These are phyloP conservation scores for Allium sativum DNA, from an alignment of 106 monocot species.

Conservation along the genomic window DNA sequence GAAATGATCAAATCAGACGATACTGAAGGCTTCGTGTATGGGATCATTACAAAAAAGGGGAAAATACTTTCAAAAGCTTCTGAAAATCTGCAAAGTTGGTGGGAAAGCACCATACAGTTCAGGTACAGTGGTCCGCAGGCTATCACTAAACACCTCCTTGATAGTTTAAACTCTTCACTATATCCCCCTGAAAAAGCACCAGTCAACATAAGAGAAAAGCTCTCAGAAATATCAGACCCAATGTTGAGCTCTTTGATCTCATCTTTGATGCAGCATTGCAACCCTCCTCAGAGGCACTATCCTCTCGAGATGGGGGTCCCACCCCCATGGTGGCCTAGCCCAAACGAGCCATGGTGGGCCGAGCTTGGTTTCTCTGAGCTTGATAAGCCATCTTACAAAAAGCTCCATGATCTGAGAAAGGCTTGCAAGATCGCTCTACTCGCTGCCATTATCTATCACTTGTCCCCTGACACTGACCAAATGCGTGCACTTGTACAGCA, in stretches of 20 bases:
- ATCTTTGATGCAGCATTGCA: slow-evolving; percentile 27
- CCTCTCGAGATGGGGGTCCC: slow-evolving; percentile 19
- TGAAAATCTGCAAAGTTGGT: slow-evolving; percentile 24
- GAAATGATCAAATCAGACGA: slow-evolving; percentile 22
- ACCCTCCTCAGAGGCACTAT: slow-evolving; percentile 24
- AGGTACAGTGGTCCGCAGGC: slow-evolving; percentile 14
- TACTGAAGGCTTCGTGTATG: slow-evolving; percentile 31
- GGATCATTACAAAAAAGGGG: slow-evolving; percentile 20
- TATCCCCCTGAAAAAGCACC: too few relatives aligned
- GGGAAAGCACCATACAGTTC: slow-evolving; percentile 24
- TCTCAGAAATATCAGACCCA: slow-evolving; percentile 16
- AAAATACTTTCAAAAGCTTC: slow-evolving; percentile 17
- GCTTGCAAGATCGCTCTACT: slow-evolving; percentile 25
- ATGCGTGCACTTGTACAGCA: slow-evolving; percentile 25
- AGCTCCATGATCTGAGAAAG: slow-evolving; percentile 31
- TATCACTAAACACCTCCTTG: not conserved
- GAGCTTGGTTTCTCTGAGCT: slow-evolving; percentile 6
- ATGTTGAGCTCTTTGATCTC: slow-evolving; percentile 28
- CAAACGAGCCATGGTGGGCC: slow-evolving; percentile 25
- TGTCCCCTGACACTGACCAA: slow-evolving; percentile 14
- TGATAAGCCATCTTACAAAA: slow-evolving; percentile 27
- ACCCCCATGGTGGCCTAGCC: slow-evolving; percentile 32
- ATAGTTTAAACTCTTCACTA: too few relatives aligned
- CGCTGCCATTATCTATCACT: slow-evolving; percentile 25
- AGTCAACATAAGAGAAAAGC: not conserved